Conservation (phyloP, 148 eudicot genomes). For the Silene uniflora region DNA sequence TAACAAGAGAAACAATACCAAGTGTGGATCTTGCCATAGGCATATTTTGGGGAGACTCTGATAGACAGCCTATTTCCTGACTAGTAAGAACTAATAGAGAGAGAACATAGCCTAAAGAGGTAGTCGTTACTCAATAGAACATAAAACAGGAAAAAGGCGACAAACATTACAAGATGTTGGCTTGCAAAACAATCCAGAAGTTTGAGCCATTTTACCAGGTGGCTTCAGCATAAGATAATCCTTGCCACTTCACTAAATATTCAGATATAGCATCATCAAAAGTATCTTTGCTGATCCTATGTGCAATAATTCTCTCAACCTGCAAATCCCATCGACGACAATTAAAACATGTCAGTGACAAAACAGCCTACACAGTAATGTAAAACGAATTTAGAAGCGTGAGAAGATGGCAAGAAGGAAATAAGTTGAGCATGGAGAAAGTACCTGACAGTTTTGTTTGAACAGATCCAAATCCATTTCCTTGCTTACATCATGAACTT, state of each 20-base stretch:
- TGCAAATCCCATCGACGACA: constrained; percentile 7
- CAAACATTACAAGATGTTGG: background rate
- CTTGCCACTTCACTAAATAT: constrained; percentile 98
- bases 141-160: background rate
- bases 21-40: background rate
- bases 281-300: constrained; percentile 56
- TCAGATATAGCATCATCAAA: constrained; percentile 61
- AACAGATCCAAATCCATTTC: constrained; percentile 99
- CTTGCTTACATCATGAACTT: constrained; percentile 98
- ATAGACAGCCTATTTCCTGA: background rate
- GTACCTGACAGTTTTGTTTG: constrained; percentile 90
- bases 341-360: background rate
- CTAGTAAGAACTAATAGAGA: background rate
- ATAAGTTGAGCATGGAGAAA: background rate
- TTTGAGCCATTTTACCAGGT: constrained; percentile 60
- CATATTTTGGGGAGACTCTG: background rate
- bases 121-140: background rate
- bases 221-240: constrained; percentile 97
- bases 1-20: background rate
- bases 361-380: background rate
- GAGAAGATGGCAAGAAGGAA: constrained; percentile 10
- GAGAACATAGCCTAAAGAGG: background rate
- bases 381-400: background rate
- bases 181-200: background rate
- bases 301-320: constrained; percentile 94